phyloP scores from a whole-genome alignment of 2,329 filamentous ascomycete genomes.

The Aspergillus sp. region DNA sequence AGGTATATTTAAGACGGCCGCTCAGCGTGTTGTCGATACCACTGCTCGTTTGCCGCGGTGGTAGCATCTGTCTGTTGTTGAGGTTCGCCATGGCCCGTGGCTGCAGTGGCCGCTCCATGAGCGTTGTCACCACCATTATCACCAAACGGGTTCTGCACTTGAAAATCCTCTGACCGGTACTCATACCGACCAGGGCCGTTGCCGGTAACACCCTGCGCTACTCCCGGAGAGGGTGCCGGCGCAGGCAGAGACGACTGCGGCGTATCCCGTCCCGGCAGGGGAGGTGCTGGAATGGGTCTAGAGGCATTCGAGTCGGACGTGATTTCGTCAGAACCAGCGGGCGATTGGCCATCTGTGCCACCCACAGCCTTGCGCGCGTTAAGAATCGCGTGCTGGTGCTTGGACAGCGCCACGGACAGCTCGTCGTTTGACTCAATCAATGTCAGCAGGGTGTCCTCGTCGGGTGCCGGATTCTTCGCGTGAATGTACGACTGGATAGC shows the following conservation, averaged over 20 bases:
- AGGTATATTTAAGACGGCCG: too few relatives aligned
- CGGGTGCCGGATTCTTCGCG: slow-evolving; percentile 67
- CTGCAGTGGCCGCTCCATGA: too few relatives aligned
- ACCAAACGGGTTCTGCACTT: slow-evolving; percentile 36
- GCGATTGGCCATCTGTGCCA: slow-evolving; percentile 13
- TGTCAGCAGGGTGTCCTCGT: slow-evolving; percentile 88
- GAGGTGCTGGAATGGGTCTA: slow-evolving; percentile 9
- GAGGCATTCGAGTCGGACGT: slow-evolving; percentile 9
- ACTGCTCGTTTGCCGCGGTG: not conserved
- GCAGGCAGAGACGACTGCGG: slow-evolving; percentile 1
- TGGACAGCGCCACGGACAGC: slow-evolving; percentile 69
- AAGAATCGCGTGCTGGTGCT: slow-evolving; percentile 72
- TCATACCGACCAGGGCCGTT: slow-evolving; percentile 18
- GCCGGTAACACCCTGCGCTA: not conserved
- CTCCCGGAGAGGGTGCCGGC: slow-evolving; percentile 7
- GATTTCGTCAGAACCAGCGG: slow-evolving; percentile 8
- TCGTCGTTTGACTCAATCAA: slow-evolving; percentile 94
- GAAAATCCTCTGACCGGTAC: slow-evolving; percentile 32
- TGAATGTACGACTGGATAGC: slow-evolving; percentile 82
- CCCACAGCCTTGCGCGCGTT: slow-evolving; percentile 43
- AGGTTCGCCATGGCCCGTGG: not conserved
- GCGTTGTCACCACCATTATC: slow-evolving; percentile 16
- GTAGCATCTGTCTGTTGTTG: not conserved
- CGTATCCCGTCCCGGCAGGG: slow-evolving; percentile 9
- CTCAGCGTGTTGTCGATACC: not conserved